Conservation (phyloP, 345 rosid species). For the Heritiera littoralis region DNA sequence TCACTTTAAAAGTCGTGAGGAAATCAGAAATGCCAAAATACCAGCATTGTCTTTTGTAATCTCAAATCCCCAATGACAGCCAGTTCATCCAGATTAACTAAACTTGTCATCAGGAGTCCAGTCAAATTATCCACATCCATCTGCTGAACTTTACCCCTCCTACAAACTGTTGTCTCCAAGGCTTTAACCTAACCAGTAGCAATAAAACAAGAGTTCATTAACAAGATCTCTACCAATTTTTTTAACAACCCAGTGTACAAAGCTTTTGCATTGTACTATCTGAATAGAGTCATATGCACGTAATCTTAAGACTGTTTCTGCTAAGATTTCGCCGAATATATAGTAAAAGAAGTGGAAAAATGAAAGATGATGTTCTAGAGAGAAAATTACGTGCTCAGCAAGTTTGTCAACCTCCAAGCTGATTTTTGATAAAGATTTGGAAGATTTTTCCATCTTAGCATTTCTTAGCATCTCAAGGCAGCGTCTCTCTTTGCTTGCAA, state of each 20-base stretch:
- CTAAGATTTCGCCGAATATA: neutral
- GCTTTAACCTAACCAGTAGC: conserved; percentile 38
- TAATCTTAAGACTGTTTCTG: too few species aligned
- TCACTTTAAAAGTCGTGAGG: neutral
- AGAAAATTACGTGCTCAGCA: conserved; percentile 37
- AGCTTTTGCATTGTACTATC: too few species aligned
- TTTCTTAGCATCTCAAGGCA: conserved; percentile 48
- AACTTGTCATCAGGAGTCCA: conserved; percentile 46
- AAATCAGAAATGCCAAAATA: conserved; percentile 22
- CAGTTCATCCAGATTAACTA: conserved; percentile 53
- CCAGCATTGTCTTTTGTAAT: conserved; percentile 54
- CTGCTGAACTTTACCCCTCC: conserved; percentile 42
- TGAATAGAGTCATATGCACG: too few species aligned
- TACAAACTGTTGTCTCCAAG: conserved; percentile 36
- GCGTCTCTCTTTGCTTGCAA: conserved; percentile 45
- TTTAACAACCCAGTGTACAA: too few species aligned
- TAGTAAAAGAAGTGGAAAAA: neutral
- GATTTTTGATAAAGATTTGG: conserved; percentile 46
- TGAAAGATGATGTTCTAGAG: neutral
- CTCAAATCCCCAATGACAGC: conserved; percentile 51
- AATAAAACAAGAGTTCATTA: neutral
- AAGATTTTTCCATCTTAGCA: conserved; percentile 51
- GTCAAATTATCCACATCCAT: conserved; percentile 40
- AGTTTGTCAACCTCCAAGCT: conserved; percentile 45
- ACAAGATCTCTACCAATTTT: neutral